Evolutionary conservation across 1,139 yeast species (phyloP), one percentile per base, ranked within the genome.

Genomic region (Insectozyma bohioensis): DNA sequence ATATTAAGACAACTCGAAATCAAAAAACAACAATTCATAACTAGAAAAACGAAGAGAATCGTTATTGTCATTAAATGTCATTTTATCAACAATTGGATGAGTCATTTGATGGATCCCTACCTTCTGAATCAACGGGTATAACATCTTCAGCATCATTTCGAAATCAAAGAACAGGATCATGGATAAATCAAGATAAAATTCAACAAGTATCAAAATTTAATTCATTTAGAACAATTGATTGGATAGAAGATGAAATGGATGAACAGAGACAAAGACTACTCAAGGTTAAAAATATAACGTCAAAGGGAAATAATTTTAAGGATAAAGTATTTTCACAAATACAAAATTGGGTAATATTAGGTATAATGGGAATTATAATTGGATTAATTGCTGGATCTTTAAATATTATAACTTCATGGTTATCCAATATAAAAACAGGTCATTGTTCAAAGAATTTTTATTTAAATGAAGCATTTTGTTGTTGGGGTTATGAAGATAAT

Each of bases 311-410:
- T 8, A 51, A 64, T 0, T 40, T 61, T 19, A 39, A 45, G 20
- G 50, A 50, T 11, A 59, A 58, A 44, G 40, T 67, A 15, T 55
- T 63, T 46, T 63, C 78, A 33, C 73, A 78, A 3, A 67, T 75
- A 7, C 84, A 77, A 52, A 81, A 78, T 30, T 87, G 97, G 86
- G 50, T 87, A 2, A 82, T 85, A 1, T 61, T 92, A 25, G 83
- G 90, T 0, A 46, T 72, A 2, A 85, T 86, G 47, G 98, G 97
- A 0, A 53, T 83, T 1, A 47, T 70, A 3, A 84, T 90, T 34
- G 98, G 98, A 2, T 48, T 75, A 3, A 80, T 88, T 31, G 97
- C 98, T 0, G 95, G 87, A 0, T 67, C 75, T 18, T 62, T 92
- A 37, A 88, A 86, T 48, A 75, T 90, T 20, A 71, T 87, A 15